Percentiles rank a stretch among this genome's conserved stretches.
phyloP scores from a whole-genome alignment of 176 grass and related monocot species.

The Zoysia pacifica region DNA sequence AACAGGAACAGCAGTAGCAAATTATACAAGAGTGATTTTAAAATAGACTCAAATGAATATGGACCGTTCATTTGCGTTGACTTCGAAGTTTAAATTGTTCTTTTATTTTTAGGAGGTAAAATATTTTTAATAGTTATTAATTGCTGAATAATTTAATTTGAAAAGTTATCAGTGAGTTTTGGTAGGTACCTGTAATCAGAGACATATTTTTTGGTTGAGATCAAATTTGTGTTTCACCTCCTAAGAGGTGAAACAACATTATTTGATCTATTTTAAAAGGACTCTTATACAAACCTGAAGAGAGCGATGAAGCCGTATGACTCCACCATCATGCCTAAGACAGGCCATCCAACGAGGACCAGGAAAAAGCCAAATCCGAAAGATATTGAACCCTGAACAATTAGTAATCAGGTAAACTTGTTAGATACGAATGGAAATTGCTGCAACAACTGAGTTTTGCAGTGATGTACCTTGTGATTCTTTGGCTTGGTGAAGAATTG shows the following conservation, averaged over 20 bases:
- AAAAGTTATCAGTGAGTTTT: too few relatives aligned
- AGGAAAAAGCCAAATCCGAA: constrained; percentile 72
- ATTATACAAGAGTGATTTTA: not conserved
- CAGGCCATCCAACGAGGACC: constrained; percentile 74
- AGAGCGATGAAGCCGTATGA: constrained; percentile 71
- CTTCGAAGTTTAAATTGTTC: too few relatives aligned
- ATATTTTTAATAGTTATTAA: too few relatives aligned
- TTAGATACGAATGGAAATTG: not conserved
- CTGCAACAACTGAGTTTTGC: not conserved
- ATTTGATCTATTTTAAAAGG: too few relatives aligned
- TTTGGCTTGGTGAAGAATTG: constrained; percentile 87
- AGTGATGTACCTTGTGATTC: constrained; percentile 67
- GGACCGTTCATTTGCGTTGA: too few relatives aligned
- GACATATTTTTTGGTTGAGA: too few relatives aligned
- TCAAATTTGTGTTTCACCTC: too few relatives aligned
- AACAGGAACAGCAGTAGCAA: not conserved
- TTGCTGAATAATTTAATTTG: too few relatives aligned
- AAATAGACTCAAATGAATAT: too few relatives aligned
- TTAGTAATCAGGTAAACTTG: not conserved
- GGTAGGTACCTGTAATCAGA: too few relatives aligned
- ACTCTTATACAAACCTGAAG: constrained; percentile 60
- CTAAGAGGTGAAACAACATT: too few relatives aligned
- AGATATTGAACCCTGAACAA: constrained; percentile 66
- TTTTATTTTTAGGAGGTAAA: too few relatives aligned
- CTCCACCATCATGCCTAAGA: constrained; percentile 72